Conservation (phyloP, 2,329 filamentous ascomycete genomes). For the Zasmidium citrigriseum region DNA sequence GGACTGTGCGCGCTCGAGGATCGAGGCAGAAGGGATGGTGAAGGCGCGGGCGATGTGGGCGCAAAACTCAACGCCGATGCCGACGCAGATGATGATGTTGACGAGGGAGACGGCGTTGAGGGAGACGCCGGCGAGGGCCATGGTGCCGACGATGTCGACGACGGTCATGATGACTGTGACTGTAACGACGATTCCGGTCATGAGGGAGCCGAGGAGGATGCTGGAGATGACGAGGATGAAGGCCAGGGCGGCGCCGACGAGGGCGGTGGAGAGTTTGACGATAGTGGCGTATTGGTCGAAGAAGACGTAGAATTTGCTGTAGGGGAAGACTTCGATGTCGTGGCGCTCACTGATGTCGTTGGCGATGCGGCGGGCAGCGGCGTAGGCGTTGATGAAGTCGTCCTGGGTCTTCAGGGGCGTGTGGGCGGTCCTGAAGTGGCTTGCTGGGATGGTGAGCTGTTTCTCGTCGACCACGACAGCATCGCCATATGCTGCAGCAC, state of each 20-base stretch:
- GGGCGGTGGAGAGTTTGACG: conserved; percentile 72
- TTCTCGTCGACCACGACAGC: conserved; percentile 77
- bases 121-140: conserved; percentile 85
- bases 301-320: conserved; percentile 98
- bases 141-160: conserved; percentile 89
- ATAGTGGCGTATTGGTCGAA: conserved; percentile 96
- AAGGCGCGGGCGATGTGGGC: conserved; percentile 95
- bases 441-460: conserved; percentile 70
- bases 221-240: conserved; percentile 83
- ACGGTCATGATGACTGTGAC: conserved; percentile 90
- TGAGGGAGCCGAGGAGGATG: conserved; percentile 77
- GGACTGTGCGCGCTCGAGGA: conserved; percentile 76
- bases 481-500: conserved; percentile 81
- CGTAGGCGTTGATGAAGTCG: conserved; percentile 91
- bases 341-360: conserved; percentile 71
- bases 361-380: conserved; percentile 84
- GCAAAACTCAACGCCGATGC: conserved; percentile 96
- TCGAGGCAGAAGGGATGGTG: conserved; percentile 81
- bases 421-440: conserved; percentile 89
- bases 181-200: conserved; percentile 80
- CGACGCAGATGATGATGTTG: conserved; percentile 95
- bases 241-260: conserved; percentile 79
- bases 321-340: conserved; percentile 87
- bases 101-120: conserved; percentile 94
- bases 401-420: conserved; percentile 82